Evolutionary conservation across 371 early-diverging fungal genomes (phyloP).

Genomic region (Fennellomyces sp.): DNA sequence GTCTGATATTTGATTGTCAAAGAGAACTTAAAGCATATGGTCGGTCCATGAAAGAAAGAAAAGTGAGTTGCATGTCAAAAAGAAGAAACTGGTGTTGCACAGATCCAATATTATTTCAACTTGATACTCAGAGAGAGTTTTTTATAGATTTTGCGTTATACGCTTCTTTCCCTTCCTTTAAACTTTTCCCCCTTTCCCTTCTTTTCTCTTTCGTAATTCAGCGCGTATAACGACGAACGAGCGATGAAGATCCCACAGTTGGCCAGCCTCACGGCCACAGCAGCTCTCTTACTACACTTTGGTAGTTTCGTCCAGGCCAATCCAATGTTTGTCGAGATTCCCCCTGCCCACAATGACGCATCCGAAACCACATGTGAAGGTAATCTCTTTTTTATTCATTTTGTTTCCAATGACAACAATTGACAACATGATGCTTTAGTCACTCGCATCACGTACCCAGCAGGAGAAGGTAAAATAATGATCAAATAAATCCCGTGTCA

Average conservation of each 20-base stretch:
- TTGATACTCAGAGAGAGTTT: too few relatives aligned
- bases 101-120: too few relatives aligned
- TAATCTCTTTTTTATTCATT: neutral
- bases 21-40: too few relatives aligned
- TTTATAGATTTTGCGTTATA: too few relatives aligned
- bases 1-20: too few relatives aligned
- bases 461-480: constrained; percentile 8
- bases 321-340: constrained; percentile 12
- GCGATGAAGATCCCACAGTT: constrained; percentile 38
- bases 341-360: constrained; percentile 20
- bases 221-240: neutral
- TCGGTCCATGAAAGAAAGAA: too few relatives aligned
- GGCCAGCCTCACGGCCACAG: constrained; percentile 19
- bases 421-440: constrained; percentile 12
- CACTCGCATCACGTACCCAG: constrained; percentile 39
- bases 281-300: constrained; percentile 10
- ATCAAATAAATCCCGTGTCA: constrained; percentile 16
- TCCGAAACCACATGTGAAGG: constrained; percentile 8
- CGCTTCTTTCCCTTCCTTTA: neutral
- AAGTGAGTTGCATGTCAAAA: too few relatives aligned
- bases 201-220: neutral
- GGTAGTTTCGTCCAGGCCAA: constrained; percentile 16
- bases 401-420: neutral
- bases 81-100: too few relatives aligned
- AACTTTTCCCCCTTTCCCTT: constrained; percentile 9